Percentiles rank a stretch among this genome's conserved stretches.
These are phyloP conservation scores for Ilex asprella DNA, from an alignment of 257 asterid genomes.

Conservation along the genomic window DNA sequence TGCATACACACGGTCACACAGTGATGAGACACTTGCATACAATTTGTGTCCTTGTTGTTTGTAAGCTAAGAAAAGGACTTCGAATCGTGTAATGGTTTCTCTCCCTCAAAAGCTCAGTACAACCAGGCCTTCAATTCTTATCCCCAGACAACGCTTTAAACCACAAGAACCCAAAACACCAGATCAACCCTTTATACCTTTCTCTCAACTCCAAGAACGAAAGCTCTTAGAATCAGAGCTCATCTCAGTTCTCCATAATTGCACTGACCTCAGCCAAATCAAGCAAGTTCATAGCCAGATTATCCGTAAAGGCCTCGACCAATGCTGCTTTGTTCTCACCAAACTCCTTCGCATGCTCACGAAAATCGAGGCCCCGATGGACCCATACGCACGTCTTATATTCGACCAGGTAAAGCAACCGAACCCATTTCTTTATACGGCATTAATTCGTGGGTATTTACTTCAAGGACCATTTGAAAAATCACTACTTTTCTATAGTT, in stretches of 20 bases:
- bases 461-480: slow-evolving; percentile 35
- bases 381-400: slow-evolving; percentile 39
- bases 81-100: background rate
- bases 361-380: slow-evolving; percentile 36
- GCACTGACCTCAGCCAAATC: slow-evolving; percentile 44
- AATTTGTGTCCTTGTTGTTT: background rate
- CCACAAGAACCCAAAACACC: background rate
- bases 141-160: background rate
- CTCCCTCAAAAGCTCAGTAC: background rate
- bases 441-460: slow-evolving; percentile 60
- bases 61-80: background rate
- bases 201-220: slow-evolving; percentile 49
- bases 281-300: slow-evolving; percentile 62
- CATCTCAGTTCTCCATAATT: slow-evolving; percentile 44
- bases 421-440: slow-evolving; percentile 70
- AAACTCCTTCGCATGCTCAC: slow-evolving; percentile 65
- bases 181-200: slow-evolving; percentile 41
- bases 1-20: no score
- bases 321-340: slow-evolving; percentile 55
- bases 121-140: background rate
- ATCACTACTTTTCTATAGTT: slow-evolving; percentile 41
- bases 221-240: slow-evolving; percentile 44
- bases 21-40: no score
- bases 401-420: slow-evolving; percentile 50
- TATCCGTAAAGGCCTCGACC: slow-evolving; percentile 60